A percentile compares a stretch with the other conserved stretches of the same genome.
phyloP scores from a whole-genome alignment of 345 rosid genomes.

The Populus deltoides region DNA sequence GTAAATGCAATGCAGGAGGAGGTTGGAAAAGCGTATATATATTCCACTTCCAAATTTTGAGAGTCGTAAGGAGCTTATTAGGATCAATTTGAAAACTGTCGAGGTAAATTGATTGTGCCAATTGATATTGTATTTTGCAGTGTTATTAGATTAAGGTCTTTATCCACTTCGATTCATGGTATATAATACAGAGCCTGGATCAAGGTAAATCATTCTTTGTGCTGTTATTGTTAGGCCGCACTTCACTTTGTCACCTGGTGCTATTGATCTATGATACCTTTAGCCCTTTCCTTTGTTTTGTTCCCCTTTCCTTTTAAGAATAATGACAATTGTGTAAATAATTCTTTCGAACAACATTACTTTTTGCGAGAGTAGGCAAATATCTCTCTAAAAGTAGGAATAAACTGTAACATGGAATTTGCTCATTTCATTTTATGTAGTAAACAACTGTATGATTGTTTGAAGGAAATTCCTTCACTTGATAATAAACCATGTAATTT shows the following conservation, averaged over 20 bases:
- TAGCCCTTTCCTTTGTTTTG: background rate
- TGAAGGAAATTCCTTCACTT: background rate
- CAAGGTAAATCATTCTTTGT: background rate
- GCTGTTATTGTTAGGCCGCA: background rate
- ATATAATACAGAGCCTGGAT: background rate
- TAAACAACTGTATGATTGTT: background rate
- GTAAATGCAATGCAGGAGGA: conserved; percentile 65
- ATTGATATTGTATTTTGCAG: background rate
- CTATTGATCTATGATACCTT: background rate
- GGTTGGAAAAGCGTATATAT: conserved; percentile 97
- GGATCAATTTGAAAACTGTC: conserved; percentile 90
- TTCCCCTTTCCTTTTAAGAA: background rate
- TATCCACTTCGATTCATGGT: background rate
- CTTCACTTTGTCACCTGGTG: background rate
- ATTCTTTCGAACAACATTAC: background rate
- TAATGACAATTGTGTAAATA: background rate
- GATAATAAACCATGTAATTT: background rate
- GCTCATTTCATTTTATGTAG: background rate
- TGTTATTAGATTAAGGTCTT: background rate
- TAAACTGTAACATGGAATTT: background rate
- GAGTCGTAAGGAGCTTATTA: conserved; percentile 95
- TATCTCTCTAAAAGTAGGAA: too few relatives aligned
- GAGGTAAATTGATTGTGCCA: conserved; percentile 52
- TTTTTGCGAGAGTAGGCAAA: background rate
- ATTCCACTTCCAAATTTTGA: conserved; percentile 98